These are phyloP conservation scores for Oldenlandia corymbosa DNA, from an alignment of 257 asterid genomes.

Conservation along the genomic window DNA sequence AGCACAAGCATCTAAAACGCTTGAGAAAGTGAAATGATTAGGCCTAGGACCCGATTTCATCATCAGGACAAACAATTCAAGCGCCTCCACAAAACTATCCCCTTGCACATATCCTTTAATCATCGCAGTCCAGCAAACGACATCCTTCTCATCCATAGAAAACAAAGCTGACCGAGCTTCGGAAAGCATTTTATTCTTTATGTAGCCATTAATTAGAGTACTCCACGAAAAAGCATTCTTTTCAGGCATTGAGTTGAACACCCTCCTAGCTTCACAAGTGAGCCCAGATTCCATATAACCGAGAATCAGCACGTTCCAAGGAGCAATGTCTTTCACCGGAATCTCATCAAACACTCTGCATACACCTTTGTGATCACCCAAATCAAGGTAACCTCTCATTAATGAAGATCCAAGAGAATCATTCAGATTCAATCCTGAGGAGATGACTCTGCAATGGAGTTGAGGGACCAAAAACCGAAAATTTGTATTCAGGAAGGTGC, in stretches of 20 bases:
- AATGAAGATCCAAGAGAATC: slow-evolving; percentile 61
- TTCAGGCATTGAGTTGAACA: slow-evolving; percentile 46
- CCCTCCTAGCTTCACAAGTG: slow-evolving; percentile 44
- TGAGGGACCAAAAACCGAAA: slow-evolving; percentile 42
- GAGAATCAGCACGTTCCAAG: slow-evolving; percentile 63
- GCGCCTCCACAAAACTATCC: slow-evolving; percentile 40
- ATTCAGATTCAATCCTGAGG: slow-evolving; percentile 43
- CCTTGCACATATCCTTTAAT: slow-evolving; percentile 56
- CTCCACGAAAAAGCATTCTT: slow-evolving; percentile 66
- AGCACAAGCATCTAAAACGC: slow-evolving; percentile 59
- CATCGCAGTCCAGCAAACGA: slow-evolving; percentile 79
- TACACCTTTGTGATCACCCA: slow-evolving; percentile 32
- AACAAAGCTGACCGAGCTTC: slow-evolving; percentile 45
- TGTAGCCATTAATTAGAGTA: slow-evolving; percentile 55
- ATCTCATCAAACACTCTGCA: slow-evolving; percentile 61
- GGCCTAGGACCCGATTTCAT: slow-evolving; percentile 50
- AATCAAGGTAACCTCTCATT: slow-evolving; percentile 63
- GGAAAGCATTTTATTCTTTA: slow-evolving; percentile 44
- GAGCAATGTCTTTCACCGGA: slow-evolving; percentile 47
- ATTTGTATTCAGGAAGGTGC: slow-evolving; percentile 39
- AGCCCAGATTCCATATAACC: slow-evolving; percentile 64
- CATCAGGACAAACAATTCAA: slow-evolving; percentile 49
- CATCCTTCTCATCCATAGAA: slow-evolving; percentile 41
- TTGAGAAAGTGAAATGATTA: slow-evolving; percentile 60
- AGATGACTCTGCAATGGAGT: slow-evolving; percentile 49